phyloP scores from a whole-genome alignment of 805 yeast species.

The Candida chauliodis region DNA sequence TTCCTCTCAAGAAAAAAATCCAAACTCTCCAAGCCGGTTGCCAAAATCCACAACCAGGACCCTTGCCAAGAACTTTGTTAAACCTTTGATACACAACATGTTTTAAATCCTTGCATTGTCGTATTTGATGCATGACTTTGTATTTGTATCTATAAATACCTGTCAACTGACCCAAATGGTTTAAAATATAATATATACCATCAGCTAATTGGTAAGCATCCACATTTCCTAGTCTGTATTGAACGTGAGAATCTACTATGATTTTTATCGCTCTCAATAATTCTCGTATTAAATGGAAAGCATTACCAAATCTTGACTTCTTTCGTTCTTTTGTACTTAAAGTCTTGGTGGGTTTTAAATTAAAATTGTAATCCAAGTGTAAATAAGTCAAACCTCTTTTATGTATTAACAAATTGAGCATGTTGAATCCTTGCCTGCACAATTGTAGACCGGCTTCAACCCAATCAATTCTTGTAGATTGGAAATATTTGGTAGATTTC shows the following conservation, averaged over 20 bases:
- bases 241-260: conserved; percentile 91
- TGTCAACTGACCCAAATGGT: conserved; percentile 92
- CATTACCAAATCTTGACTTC: conserved; percentile 92
- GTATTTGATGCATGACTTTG: conserved; percentile 96
- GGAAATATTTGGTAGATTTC: conserved; percentile 81
- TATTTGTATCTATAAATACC: conserved; percentile 97
- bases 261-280: conserved; percentile 78
- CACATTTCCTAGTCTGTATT: conserved; percentile 81
- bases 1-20: conserved; percentile 89
- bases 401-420: conserved; percentile 86
- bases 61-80: conserved; percentile 86
- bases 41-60: conserved; percentile 99
- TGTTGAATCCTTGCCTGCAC: conserved; percentile 89
- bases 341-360: conserved; percentile 93
- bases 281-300: conserved; percentile 92
- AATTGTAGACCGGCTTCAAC: conserved; percentile 96
- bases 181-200: conserved; percentile 84
- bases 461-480: conserved; percentile 93
- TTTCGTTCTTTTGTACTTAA: conserved; percentile 94
- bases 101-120: conserved; percentile 92
- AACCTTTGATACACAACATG: conserved; percentile 86
- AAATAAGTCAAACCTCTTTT: conserved; percentile 86
- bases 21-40: conserved; percentile 98
- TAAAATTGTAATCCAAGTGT: conserved; percentile 93
- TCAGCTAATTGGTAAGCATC: conserved; percentile 95